Conservation (phyloP, 2,329 filamentous ascomycete species). For the Fusarium verrucosum region DNA sequence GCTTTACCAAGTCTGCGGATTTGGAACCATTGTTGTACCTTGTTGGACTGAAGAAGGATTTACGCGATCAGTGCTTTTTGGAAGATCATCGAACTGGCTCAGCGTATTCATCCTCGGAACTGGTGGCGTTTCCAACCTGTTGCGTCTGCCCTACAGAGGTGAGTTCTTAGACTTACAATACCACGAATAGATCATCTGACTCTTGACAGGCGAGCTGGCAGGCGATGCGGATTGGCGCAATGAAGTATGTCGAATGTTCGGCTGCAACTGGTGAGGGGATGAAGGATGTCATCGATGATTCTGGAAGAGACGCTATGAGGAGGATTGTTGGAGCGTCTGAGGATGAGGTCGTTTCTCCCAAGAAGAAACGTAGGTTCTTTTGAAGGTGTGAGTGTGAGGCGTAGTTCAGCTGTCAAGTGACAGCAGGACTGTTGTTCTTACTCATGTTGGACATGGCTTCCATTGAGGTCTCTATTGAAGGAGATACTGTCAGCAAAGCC, state of each 20-base stretch:
- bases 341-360: background rate
- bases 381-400: background rate
- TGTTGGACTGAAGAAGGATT: constrained; percentile 50
- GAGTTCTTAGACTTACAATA: background rate
- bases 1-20: constrained; percentile 39
- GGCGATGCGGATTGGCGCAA: constrained; percentile 45
- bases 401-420: background rate
- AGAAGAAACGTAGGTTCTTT: constrained; percentile 38
- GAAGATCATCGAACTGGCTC: constrained; percentile 30
- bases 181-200: background rate
- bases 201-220: constrained; percentile 46
- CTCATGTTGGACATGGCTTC: background rate
- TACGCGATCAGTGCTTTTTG: constrained; percentile 40
- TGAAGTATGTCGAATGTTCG: constrained; percentile 50
- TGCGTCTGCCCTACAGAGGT: constrained; percentile 48
- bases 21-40: constrained; percentile 45
- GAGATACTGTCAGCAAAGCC: background rate
- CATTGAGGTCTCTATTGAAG: background rate
- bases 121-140: constrained; percentile 42
- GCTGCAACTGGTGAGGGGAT: constrained; percentile 50
- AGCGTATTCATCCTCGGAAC: constrained; percentile 2
- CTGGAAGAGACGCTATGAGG: constrained; percentile 38
- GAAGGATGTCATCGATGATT: constrained; percentile 44
- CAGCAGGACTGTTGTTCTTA: background rate
- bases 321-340: constrained; percentile 25